Percentiles rank a stretch among this genome's conserved stretches.
Conservation (phyloP, 306 rosid genomes). For the Argentina anserina region DNA sequence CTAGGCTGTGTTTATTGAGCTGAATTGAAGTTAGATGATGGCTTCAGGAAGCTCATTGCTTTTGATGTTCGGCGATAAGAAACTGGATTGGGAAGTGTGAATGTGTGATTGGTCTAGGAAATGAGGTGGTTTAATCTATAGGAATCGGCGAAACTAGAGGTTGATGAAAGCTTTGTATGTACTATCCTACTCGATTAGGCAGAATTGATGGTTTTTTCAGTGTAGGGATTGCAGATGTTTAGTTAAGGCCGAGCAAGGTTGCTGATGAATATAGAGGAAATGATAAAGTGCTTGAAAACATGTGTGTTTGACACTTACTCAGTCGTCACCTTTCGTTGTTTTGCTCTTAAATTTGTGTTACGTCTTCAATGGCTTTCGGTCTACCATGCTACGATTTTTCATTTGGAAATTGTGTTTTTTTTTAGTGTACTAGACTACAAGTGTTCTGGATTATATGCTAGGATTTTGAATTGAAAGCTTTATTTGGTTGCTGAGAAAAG, state of each 20-base stretch:
- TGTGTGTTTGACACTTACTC: not conserved
- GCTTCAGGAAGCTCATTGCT: not conserved
- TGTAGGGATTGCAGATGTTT: not conserved
- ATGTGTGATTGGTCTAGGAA: not conserved
- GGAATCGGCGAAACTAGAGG: not conserved
- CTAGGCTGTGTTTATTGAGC: not conserved
- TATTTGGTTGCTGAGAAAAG: slow-evolving; percentile 20
- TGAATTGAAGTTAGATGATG: not conserved
- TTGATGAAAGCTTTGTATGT: not conserved
- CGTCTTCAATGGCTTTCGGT: not conserved
- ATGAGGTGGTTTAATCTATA: not conserved
- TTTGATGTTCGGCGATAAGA: not conserved
- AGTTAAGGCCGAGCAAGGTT: not conserved
- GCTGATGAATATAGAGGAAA: not conserved
- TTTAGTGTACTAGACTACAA: slow-evolving; percentile 12
- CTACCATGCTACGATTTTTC: not conserved
- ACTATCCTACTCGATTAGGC: not conserved
- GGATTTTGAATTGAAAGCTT: slow-evolving; percentile 5
- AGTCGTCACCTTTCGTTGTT: not conserved
- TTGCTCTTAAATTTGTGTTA: not conserved
- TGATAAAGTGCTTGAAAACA: not conserved
- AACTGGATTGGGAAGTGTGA: not conserved
- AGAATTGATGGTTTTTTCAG: not conserved
- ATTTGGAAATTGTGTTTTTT: slow-evolving; percentile 15
- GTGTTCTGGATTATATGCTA: not conserved